These are phyloP conservation scores for Suhomyces choctaworum DNA, from an alignment of 1,139 yeast genomes.

Conservation along the genomic window DNA sequence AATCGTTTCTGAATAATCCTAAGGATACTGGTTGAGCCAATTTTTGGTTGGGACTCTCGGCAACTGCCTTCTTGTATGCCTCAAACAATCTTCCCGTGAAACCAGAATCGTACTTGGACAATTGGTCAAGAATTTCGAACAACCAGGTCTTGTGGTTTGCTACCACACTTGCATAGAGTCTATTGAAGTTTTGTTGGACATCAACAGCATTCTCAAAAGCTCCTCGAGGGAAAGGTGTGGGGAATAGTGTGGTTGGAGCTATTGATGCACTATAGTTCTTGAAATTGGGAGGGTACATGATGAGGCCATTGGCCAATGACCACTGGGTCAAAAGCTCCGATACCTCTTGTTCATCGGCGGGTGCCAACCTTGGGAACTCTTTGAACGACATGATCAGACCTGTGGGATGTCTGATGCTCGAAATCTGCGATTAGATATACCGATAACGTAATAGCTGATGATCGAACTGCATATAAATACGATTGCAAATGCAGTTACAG, in stretches of 20 bases:
- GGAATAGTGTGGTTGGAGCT: constrained; percentile 88
- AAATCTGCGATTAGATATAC: constrained; percentile 7
- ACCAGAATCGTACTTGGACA: constrained; percentile 62
- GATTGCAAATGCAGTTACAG: too few relatives aligned
- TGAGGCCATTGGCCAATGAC: constrained; percentile 75
- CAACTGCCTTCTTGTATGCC: constrained; percentile 50
- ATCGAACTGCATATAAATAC: constrained; percentile 3
- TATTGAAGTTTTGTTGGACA: constrained; percentile 72
- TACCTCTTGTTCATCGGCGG: constrained; percentile 28
- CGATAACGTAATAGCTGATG: constrained; percentile 10
- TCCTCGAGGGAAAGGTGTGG: constrained; percentile 77
- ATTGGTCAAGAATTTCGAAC: constrained; percentile 50
- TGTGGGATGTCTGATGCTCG: too few relatives aligned
- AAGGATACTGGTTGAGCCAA: constrained; percentile 65
- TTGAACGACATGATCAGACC: constrained; percentile 15
- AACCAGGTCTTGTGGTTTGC: constrained; percentile 60
- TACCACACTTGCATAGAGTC: constrained; percentile 69
- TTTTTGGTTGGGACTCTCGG: constrained; percentile 44
- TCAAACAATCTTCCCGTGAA: constrained; percentile 81
- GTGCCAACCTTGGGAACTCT: constrained; percentile 35
- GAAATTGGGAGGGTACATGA: constrained; percentile 70
- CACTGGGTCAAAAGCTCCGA: constrained; percentile 63
- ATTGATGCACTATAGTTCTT: constrained; percentile 48
- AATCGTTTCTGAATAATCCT: constrained; percentile 90
- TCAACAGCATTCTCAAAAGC: constrained; percentile 66